Evolutionary conservation across 192 early-diverging fungal species (phyloP), one percentile per base, ranked within the genome.

Genomic region (Endogone sp.): DNA sequence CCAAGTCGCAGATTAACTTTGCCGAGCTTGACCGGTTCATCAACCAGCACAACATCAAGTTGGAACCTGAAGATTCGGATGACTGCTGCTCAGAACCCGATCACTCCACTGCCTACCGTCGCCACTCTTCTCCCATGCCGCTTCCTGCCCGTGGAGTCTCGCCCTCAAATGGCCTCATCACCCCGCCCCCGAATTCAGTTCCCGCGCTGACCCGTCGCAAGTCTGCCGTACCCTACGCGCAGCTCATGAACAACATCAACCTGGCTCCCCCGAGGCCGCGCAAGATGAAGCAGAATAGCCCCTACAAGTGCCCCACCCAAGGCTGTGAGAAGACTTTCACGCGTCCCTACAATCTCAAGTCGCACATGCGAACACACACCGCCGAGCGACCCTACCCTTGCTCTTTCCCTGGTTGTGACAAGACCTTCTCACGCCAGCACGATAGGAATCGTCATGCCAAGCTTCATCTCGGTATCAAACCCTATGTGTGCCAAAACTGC

Each of bases 391-490:
- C 92, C 27, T 91, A 83, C 73, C 73, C 77, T 58, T 95, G 92
- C 62, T 74, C 76, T 26, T 89, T 86, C 81, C 71, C 80, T 29
- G 79, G 83, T 58, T 98, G 95, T 78, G 79, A 87, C 2, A 82
- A 87, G 29, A 78, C 85, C 10, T 98, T 98, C 82, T 89, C 94
- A 24, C 86, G 95, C 3, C 91, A 94, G 72, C 94, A 97, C 70
- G 95, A 97, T 71, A 80, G 93, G 62, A 97, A 94, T 74, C 86
- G 95, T 24, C 91, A 93, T 67, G 82, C 86, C 75, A 89, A 88
- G 70, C 73, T 92, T 25, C 92, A 93, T 57, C 85, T 84, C 29
- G 90, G 90, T 25, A 80, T 86, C 63, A 88, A 89, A 74, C 89
- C 89, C 20, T 88, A 86, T 76, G 86, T 82, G 28, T 93, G 92